Percentiles rank a stretch among this genome's conserved stretches.
Conservation (phyloP, 768 basidiomycete genomes). For the Candolleomyces efflorescens region DNA sequence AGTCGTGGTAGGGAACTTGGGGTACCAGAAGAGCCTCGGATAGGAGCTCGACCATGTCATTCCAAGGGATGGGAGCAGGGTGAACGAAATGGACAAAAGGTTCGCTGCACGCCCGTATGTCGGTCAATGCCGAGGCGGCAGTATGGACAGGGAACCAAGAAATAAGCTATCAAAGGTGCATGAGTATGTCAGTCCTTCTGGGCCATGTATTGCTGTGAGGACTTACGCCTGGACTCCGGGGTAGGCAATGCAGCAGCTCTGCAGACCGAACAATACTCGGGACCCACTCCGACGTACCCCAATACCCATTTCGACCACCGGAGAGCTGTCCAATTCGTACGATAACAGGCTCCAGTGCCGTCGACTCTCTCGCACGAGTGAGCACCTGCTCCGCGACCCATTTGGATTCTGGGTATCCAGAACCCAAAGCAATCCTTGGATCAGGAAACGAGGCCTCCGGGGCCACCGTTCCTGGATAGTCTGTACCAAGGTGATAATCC, state of each 20-base stretch:
- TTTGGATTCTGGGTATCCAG: constrained; percentile 38
- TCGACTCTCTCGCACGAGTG: constrained; percentile 20
- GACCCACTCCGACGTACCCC: constrained; percentile 43
- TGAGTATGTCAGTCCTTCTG: background rate
- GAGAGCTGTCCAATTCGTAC: constrained; percentile 42
- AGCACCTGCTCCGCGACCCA: constrained; percentile 37
- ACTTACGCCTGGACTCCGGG: constrained; percentile 26
- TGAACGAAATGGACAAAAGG: constrained; percentile 22
- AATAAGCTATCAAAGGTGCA: constrained; percentile 8
- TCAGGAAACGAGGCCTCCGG: constrained; percentile 23
- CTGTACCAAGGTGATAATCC: background rate
- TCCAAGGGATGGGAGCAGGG: constrained; percentile 22
- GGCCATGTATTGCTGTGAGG: too few species aligned
- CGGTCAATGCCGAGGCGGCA: constrained; percentile 24
- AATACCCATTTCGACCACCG: constrained; percentile 38
- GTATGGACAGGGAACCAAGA: constrained; percentile 29
- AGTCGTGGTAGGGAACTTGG: constrained; percentile 26
- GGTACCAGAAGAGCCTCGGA: constrained; percentile 20
- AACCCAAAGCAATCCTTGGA: constrained; percentile 23
- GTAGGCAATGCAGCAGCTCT: constrained; percentile 25
- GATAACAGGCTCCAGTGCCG: constrained; percentile 24
- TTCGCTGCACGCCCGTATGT: constrained; percentile 7
- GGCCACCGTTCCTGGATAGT: constrained; percentile 8
- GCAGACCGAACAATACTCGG: constrained; percentile 32
- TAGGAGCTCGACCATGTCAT: constrained; percentile 14